phyloP scores from a whole-genome alignment of 257 asterid genomes.

The Solanum chmielewskii region DNA sequence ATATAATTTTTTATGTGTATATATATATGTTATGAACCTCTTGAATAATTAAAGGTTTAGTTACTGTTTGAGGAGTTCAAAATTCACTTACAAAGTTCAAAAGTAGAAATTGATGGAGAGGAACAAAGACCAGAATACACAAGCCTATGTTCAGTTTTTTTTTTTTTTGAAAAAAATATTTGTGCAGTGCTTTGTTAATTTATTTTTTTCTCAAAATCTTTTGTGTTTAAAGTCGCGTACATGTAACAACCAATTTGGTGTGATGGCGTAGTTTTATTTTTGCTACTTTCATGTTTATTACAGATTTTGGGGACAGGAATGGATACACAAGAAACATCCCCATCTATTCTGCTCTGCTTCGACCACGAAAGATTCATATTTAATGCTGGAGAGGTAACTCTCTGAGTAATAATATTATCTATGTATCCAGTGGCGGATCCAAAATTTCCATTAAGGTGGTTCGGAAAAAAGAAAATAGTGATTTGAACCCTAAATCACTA shows the following conservation, averaged over 20 bases:
- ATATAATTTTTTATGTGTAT: too few species aligned
- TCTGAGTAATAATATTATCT: background rate
- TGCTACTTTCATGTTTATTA: background rate
- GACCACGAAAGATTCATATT: slow-evolving; percentile 87
- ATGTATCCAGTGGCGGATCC: background rate
- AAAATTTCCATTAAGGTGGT: too few species aligned
- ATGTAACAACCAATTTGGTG: background rate
- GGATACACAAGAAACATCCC: slow-evolving; percentile 97
- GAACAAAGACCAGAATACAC: background rate
- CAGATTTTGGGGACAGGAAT: slow-evolving; percentile 98
- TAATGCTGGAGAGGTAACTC: slow-evolving; percentile 85
- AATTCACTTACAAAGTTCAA: background rate
- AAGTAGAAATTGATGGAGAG: background rate
- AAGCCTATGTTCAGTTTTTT: background rate
- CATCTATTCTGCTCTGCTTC: slow-evolving; percentile 83
- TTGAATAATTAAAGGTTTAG: too few species aligned
- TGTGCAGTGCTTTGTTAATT: background rate
- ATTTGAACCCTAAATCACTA: too few species aligned
- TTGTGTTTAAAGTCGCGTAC: too few species aligned
- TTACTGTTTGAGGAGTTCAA: too few species aligned
- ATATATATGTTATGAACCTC: too few species aligned
- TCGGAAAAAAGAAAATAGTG: too few species aligned
- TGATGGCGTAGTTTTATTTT: too few species aligned
- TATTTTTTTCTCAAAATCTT: too few species aligned
- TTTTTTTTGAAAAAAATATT: too few species aligned